Percentiles rank a stretch among this genome's conserved stretches.
Conservation (phyloP, 2,329 filamentous ascomycete genomes). For the Diaporthe destruens region DNA sequence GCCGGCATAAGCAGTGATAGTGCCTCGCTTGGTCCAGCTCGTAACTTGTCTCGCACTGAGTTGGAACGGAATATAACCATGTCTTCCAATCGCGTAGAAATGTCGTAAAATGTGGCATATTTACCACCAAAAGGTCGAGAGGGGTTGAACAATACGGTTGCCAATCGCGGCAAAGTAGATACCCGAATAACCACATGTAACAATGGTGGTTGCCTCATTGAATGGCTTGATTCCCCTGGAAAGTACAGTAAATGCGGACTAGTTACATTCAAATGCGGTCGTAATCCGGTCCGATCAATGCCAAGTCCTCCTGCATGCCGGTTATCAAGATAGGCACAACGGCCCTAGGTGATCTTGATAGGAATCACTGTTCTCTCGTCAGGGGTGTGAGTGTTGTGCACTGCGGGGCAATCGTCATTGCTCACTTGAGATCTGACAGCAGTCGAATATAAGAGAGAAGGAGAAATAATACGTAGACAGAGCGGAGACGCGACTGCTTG, state of each 20-base stretch:
- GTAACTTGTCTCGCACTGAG: constrained; percentile 56
- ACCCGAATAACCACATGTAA: constrained; percentile 25
- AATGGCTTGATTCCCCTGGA: not conserved
- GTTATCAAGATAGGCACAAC: not conserved
- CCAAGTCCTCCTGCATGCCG: not conserved
- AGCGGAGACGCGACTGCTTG: not conserved
- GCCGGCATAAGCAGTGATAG: constrained; percentile 60
- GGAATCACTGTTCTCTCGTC: not conserved
- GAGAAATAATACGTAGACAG: not conserved
- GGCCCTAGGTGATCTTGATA: not conserved
- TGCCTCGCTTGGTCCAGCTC: constrained; percentile 60
- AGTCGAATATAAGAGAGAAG: not conserved
- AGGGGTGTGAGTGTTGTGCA: not conserved
- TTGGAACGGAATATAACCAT: not conserved
- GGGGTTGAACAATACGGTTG: constrained; percentile 50
- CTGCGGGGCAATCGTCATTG: constrained; percentile 3
- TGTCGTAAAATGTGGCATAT: not conserved
- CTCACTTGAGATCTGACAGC: not conserved
- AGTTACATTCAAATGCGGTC: not conserved
- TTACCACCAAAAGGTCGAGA: constrained; percentile 46
- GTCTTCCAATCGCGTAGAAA: not conserved
- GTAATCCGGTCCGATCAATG: not conserved
- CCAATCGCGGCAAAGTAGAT: constrained; percentile 50
- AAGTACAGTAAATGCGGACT: not conserved
- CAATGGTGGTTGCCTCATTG: not conserved